A percentile compares a stretch with the other conserved stretches of the same genome.
Evolutionary conservation across 306 rosid species (phyloP).

Genomic region (Senna tora): DNA sequence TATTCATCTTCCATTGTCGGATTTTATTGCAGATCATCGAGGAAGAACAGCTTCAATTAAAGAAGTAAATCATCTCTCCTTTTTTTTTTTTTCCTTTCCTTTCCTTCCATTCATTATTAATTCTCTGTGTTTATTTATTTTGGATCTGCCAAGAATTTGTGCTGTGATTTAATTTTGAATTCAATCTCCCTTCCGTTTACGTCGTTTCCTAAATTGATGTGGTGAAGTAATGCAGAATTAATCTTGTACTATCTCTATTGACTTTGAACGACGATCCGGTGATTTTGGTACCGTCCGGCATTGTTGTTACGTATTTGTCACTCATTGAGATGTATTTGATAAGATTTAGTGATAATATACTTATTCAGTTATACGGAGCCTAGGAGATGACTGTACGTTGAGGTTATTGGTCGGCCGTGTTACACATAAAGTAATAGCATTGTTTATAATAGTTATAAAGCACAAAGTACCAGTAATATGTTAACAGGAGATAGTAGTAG

Average conservation of each 20-base stretch:
- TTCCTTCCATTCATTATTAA: background rate
- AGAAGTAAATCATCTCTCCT: conserved; percentile 57
- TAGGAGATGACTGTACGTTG: background rate
- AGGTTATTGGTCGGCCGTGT: background rate
- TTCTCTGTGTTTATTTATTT: background rate
- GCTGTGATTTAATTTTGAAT: background rate
- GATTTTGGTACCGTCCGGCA: background rate
- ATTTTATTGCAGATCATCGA: conserved; percentile 66
- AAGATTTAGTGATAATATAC: background rate
- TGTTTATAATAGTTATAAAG: conserved; percentile 4
- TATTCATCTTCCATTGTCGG: conserved; percentile 2
- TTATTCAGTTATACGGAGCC: background rate
- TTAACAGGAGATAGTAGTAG: conserved; percentile 18
- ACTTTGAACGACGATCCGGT: conserved; percentile 4
- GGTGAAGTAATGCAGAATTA: background rate
- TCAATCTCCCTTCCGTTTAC: background rate
- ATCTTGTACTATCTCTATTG: conserved; percentile 1
- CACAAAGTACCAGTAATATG: background rate
- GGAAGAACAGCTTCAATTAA: conserved; percentile 78
- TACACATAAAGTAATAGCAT: conserved; percentile 3
- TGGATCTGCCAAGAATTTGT: conserved; percentile 32
- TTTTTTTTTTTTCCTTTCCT: too few relatives aligned
- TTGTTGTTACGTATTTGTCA: background rate
- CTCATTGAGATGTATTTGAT: background rate
- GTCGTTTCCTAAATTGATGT: conserved; percentile 23